Evolutionary conservation across 805 yeast genomes (phyloP).

Genomic region (Nakazawaea ishiwadae): DNA sequence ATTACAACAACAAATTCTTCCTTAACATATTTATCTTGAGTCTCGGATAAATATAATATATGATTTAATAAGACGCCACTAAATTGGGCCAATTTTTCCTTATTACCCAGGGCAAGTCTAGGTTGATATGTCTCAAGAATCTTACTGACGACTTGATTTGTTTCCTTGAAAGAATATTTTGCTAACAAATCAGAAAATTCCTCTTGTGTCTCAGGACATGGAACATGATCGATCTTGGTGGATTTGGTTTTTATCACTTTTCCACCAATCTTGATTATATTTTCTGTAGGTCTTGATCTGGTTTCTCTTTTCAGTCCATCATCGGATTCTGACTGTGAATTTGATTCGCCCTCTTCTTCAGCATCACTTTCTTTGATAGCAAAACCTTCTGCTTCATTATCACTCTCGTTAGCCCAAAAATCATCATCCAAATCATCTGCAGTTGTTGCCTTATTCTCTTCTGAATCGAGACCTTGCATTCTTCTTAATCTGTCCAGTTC

Average conservation of each 20-base stretch:
- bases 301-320: conserved; percentile 4
- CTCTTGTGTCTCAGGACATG: conserved; percentile 46
- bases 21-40: conserved; percentile 19
- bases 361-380: conserved; percentile 32
- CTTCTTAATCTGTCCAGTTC: conserved; percentile 67
- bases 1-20: conserved; percentile 27
- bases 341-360: conserved; percentile 22
- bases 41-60: conserved; percentile 43
- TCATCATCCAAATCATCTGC: conserved; percentile 70
- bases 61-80: conserved; percentile 63
- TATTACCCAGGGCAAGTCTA: conserved; percentile 75
- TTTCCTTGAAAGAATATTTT: conserved; percentile 33
- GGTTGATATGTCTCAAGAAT: conserved; percentile 68
- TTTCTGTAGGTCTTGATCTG: conserved; percentile 10
- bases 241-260: conserved; percentile 21
- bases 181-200: conserved; percentile 34
- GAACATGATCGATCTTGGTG: conserved; percentile 16
- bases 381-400: conserved; percentile 39
- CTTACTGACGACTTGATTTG: conserved; percentile 44
- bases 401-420: conserved; percentile 59
- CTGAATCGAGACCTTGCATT: conserved; percentile 64
- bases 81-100: conserved; percentile 62
- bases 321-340: neutral
- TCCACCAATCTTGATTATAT: conserved; percentile 28
- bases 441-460: conserved; percentile 33